Evolutionary conservation across 441 rosid genomes (phyloP).

Genomic region (Biscutella laevigata): DNA sequence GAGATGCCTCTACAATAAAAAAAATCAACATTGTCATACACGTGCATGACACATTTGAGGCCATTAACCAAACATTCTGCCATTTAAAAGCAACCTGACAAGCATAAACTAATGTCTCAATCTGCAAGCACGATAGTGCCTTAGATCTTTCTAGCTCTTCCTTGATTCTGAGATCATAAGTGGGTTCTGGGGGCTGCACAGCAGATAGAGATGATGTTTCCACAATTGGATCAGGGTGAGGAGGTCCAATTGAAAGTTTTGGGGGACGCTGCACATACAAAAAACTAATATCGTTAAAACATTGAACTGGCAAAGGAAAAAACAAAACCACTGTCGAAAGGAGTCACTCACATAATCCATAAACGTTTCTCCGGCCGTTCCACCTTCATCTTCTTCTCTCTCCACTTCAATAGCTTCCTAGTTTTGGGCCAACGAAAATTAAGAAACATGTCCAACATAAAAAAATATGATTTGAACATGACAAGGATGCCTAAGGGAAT

Average conservation of each 20-base stretch:
- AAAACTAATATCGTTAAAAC: conserved; percentile 4
- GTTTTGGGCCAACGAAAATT: conserved; percentile 18
- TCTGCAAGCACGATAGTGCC: conserved; percentile 94
- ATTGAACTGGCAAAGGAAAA: not conserved
- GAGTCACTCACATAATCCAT: conserved; percentile 77
- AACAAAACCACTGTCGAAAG: conserved; percentile 15
- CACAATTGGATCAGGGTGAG: conserved; percentile 95
- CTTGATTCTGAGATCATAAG: conserved; percentile 65
- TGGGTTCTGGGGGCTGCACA: conserved; percentile 92
- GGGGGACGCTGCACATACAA: conserved; percentile 67
- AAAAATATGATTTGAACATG: not conserved
- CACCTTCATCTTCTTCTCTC: conserved; percentile 98
- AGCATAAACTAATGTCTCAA: conserved; percentile 96
- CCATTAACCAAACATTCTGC: conserved; percentile 19
- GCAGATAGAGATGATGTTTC: conserved; percentile 97
- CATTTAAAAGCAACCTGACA: conserved; percentile 62
- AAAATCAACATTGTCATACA: conserved; percentile 24
- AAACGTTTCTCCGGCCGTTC: conserved; percentile 84
- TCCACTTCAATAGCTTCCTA: conserved; percentile 97
- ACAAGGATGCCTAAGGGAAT: not conserved
- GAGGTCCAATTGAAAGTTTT: conserved; percentile 82
- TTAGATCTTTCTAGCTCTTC: conserved; percentile 65
- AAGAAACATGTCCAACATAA: conserved; percentile 15
- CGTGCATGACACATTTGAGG: conserved; percentile 15
- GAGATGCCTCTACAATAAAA: conserved; percentile 68